phyloP scores from a whole-genome alignment of 345 rosid species.

The Odontarrhena argentea region DNA sequence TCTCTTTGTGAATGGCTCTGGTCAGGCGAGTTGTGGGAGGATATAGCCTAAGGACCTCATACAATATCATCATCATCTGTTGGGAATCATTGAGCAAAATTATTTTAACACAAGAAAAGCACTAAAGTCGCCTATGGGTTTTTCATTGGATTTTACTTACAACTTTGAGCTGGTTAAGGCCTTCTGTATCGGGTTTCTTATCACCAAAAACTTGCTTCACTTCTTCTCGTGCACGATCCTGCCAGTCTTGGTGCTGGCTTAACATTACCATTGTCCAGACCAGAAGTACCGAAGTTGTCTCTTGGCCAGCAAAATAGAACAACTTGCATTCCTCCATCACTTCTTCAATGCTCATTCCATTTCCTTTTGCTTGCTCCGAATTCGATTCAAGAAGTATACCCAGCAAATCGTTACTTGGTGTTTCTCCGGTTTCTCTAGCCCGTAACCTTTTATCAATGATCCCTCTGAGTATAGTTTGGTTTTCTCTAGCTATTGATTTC shows the following conservation, averaged over 20 bases:
- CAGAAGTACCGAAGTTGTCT: slow-evolving; percentile 55
- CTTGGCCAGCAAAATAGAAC: slow-evolving; percentile 68
- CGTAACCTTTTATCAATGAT: slow-evolving; percentile 40
- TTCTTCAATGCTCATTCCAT: slow-evolving; percentile 48
- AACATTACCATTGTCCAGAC: slow-evolving; percentile 62
- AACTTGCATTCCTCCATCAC: slow-evolving; percentile 69
- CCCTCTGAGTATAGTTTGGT: slow-evolving; percentile 29
- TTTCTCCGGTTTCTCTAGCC: slow-evolving; percentile 42
- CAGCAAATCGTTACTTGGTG: slow-evolving; percentile 40
- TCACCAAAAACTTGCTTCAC: slow-evolving; percentile 51
- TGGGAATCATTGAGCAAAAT: not conserved
- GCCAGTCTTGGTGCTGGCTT: slow-evolving; percentile 60
- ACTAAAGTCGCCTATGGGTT: not conserved
- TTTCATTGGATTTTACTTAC: slow-evolving; percentile 38
- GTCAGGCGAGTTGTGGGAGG: not conserved
- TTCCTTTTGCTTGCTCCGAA: slow-evolving; percentile 16
- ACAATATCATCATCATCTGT: slow-evolving; percentile 44
- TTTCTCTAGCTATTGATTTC: slow-evolving; percentile 27
- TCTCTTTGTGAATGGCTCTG: slow-evolving; percentile 35
- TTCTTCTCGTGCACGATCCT: slow-evolving; percentile 60
- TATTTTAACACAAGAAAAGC: not conserved
- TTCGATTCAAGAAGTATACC: slow-evolving; percentile 52
- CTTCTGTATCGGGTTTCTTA: slow-evolving; percentile 38
- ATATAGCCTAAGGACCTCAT: slow-evolving; percentile 44
- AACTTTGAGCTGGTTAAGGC: slow-evolving; percentile 50